phyloP scores from a whole-genome alignment of 1,284 basidiomycete genomes.

The Rhodofomes roseus region DNA sequence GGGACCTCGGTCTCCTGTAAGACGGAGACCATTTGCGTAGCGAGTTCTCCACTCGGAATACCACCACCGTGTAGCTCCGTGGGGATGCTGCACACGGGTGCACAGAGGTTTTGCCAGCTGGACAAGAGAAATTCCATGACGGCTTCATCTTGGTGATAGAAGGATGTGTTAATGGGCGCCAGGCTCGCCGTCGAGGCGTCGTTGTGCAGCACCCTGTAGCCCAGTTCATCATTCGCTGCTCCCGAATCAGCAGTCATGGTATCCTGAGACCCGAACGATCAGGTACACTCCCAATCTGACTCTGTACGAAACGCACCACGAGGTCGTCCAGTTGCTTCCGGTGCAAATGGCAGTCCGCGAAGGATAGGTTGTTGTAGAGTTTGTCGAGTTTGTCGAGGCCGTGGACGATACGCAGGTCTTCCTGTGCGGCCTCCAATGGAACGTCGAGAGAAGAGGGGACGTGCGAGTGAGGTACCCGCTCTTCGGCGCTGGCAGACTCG shows the following conservation, averaged over 20 bases:
- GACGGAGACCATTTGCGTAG: conserved; percentile 1
- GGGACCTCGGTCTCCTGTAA: conserved; percentile 5
- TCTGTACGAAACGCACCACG: conserved; percentile 6
- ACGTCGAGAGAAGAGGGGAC: not conserved
- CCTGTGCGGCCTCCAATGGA: not conserved
- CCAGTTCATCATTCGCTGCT: conserved; percentile 6
- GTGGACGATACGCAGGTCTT: not conserved
- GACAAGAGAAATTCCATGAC: not conserved
- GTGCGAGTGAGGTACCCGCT: not conserved
- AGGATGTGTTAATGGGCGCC: conserved; percentile 3
- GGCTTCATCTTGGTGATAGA: conserved; percentile 7
- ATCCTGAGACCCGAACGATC: conserved; percentile 6
- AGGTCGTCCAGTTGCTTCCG: conserved; percentile 1
- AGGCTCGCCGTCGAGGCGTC: not conserved
- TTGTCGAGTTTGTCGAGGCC: not conserved
- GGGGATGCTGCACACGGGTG: not conserved
- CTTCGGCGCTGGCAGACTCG: not conserved
- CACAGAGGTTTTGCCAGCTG: not conserved
- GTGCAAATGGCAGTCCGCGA: conserved; percentile 7
- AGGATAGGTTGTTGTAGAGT: conserved; percentile 3
- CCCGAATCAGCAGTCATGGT: not conserved
- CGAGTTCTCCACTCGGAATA: not conserved
- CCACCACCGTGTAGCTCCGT: not conserved
- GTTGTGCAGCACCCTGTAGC: conserved; percentile 6
- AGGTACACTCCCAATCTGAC: not conserved